Evolutionary conservation across 108 stramenopile species (phyloP), one percentile per base, ranked within the genome.

Genomic region (Fragilaria crotonensis): DNA sequence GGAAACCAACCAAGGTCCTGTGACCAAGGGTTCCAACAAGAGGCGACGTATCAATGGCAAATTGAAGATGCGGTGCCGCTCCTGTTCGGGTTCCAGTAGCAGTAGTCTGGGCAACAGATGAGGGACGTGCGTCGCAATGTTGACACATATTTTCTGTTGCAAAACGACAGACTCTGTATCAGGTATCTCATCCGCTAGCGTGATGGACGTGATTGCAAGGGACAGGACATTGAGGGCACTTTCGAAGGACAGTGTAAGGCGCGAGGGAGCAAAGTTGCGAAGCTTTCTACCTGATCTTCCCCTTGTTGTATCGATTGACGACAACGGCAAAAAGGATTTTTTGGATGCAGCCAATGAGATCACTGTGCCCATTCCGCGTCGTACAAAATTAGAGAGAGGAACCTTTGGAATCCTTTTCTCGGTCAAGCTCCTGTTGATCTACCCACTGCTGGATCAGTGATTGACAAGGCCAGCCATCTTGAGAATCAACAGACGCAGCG

Each of bases 1-100:
- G 45, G 26, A 19, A 11, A 49, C 54, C 60, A 72, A 48, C 71
- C 71, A 72, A 27, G 51, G 51, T 7, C 65, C 65, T 20, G 66
- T 36, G 20, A 23, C 25, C 4, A 60, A 52, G 21, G 63, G 48
- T 23, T 49, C 33, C 5, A 71, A 32, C 22, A 59, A 36, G 23
- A 57, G 5, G 9, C 63, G 56, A 14, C 52, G 63, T 7, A 71
- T 49, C 19, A 58, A 33, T 32, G 70, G 33, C 22, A 32, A 57
- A 45, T 64, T 58, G 25, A 64, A 30, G 26, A 64, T 53, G 5
- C 27, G 33, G 1, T 29, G 46, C 2, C 70, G 63, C 18, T 27
- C 25, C 11, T 59, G 20, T 27, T 60, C 58, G 30, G 32, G 30
- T 48, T 69, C 68, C 23, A 71, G 17, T 0, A 71, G 30, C 30